phyloP scores from a whole-genome alignment of 1,139 yeast genomes.

The Geotrichum fermentans region DNA sequence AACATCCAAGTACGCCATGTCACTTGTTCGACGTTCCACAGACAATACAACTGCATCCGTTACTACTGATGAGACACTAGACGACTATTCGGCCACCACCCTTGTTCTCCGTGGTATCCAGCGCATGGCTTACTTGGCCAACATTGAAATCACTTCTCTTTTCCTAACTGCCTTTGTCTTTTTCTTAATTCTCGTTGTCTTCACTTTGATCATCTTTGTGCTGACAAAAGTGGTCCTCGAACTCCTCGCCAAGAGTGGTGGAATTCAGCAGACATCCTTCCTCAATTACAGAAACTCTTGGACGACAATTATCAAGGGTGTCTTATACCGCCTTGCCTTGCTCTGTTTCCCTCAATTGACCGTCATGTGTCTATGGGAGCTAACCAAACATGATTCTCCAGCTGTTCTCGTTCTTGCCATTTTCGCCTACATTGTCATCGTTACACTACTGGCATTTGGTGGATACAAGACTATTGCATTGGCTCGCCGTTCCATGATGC shows the following conservation, averaged over 20 bases:
- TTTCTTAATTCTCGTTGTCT: constrained; percentile 72
- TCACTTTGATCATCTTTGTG: constrained; percentile 59
- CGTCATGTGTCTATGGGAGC: constrained; percentile 83
- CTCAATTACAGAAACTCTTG: constrained; percentile 76
- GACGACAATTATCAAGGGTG: constrained; percentile 79
- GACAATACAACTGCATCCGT: constrained; percentile 41
- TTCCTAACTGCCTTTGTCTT: constrained; percentile 85
- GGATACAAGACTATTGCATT: constrained; percentile 61
- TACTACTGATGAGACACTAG: constrained; percentile 66
- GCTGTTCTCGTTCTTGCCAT: constrained; percentile 79
- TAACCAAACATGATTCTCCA: constrained; percentile 74
- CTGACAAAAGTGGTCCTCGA: constrained; percentile 74
- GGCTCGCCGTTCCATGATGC: constrained; percentile 65
- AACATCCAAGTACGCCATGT: constrained; percentile 18
- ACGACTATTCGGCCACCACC: constrained; percentile 54
- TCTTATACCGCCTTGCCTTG: constrained; percentile 72
- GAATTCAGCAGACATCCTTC: constrained; percentile 57
- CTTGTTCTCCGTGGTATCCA: constrained; percentile 85
- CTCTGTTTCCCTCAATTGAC: constrained; percentile 84
- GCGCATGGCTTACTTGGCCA: constrained; percentile 80
- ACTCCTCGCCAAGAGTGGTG: constrained; percentile 55
- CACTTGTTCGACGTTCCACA: constrained; percentile 33
- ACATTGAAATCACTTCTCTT: constrained; percentile 77
- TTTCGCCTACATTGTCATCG: constrained; percentile 53
- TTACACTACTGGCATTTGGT: constrained; percentile 66